Percentiles rank a stretch among this genome's conserved stretches.
Conservation (phyloP, 495 filamentous ascomycete species). For the Penicillium coffeae region DNA sequence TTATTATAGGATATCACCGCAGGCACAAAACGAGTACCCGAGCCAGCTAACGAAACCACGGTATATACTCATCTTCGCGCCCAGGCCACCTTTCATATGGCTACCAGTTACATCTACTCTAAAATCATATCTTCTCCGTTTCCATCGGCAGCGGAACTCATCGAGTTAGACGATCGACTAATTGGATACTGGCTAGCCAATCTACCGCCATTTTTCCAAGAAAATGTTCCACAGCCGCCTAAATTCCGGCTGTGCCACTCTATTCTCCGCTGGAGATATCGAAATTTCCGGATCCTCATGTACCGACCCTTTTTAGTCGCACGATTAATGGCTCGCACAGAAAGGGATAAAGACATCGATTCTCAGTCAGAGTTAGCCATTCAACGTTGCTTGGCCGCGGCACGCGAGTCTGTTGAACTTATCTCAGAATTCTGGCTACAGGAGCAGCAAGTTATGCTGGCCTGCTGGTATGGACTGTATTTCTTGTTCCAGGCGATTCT, state of each 20-base stretch:
- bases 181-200: constrained; percentile 12
- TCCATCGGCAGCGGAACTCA: constrained; percentile 12
- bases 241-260: constrained; percentile 16
- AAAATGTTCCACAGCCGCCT: constrained; percentile 5
- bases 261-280: constrained; percentile 18
- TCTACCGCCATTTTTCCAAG: constrained; percentile 11
- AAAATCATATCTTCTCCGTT: constrained; percentile 18
- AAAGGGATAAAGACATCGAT: neutral
- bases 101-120: constrained; percentile 13
- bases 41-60: constrained; percentile 10
- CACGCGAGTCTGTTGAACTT: constrained; percentile 12
- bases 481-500: constrained; percentile 19
- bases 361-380: constrained; percentile 5
- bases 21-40: constrained; percentile 4
- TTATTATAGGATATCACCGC: constrained; percentile 11
- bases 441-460: constrained; percentile 12
- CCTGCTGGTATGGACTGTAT: constrained; percentile 21
- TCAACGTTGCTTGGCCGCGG: constrained; percentile 14
- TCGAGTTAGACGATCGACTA: constrained; percentile 13
- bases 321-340: constrained; percentile 8
- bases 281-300: constrained; percentile 20
- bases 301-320: constrained; percentile 17
- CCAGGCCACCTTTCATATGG: constrained; percentile 15
- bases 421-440: constrained; percentile 14
- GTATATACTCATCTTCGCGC: constrained; percentile 15